Percentiles rank a stretch among this genome's conserved stretches.
Evolutionary conservation across 805 yeast species (phyloP).

Genomic region (Kodamaea leandrae): DNA sequence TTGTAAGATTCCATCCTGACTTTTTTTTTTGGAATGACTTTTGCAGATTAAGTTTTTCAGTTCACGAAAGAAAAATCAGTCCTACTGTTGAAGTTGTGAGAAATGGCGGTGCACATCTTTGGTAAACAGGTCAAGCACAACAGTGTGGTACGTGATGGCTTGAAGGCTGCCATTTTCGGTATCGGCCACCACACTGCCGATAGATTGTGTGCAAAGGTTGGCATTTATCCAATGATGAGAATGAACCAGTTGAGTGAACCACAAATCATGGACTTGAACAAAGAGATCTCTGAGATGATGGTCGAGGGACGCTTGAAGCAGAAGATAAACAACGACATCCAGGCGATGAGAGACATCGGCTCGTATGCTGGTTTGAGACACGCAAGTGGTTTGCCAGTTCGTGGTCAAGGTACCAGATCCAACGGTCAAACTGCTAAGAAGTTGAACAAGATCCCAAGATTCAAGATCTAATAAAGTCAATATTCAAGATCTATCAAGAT

Average conservation of each 20-base stretch:
- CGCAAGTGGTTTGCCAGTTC: slow-evolving; percentile 61
- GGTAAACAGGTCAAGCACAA: slow-evolving; percentile 45
- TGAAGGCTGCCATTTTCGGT: slow-evolving; percentile 82
- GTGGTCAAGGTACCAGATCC: slow-evolving; percentile 88
- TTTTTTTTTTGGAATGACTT: not conserved
- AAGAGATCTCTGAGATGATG: slow-evolving; percentile 77
- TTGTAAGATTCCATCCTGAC: not conserved
- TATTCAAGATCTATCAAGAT: too few relatives aligned
- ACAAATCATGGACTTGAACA: slow-evolving; percentile 79
- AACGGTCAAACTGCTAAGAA: slow-evolving; percentile 88
- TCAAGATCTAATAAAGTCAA: slow-evolving; percentile 13
- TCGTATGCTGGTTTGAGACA: slow-evolving; percentile 89
- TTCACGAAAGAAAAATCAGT: slow-evolving; percentile 5
- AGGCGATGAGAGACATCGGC: slow-evolving; percentile 75
- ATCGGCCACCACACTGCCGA: slow-evolving; percentile 74
- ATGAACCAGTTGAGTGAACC: slow-evolving; percentile 90
- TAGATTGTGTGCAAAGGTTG: slow-evolving; percentile 78
- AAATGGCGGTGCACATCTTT: slow-evolving; percentile 46
- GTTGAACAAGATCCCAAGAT: slow-evolving; percentile 74
- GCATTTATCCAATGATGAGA: slow-evolving; percentile 90
- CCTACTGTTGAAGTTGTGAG: slow-evolving; percentile 4
- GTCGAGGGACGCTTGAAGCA: slow-evolving; percentile 81
- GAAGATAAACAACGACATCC: slow-evolving; percentile 72
- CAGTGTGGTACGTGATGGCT: slow-evolving; percentile 50
- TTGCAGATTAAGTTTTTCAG: not conserved